Percentiles rank a stretch among this genome's conserved stretches.
phyloP scores from a whole-genome alignment of 2,329 filamentous ascomycete species.

The Ampelomyces quisqualis region DNA sequence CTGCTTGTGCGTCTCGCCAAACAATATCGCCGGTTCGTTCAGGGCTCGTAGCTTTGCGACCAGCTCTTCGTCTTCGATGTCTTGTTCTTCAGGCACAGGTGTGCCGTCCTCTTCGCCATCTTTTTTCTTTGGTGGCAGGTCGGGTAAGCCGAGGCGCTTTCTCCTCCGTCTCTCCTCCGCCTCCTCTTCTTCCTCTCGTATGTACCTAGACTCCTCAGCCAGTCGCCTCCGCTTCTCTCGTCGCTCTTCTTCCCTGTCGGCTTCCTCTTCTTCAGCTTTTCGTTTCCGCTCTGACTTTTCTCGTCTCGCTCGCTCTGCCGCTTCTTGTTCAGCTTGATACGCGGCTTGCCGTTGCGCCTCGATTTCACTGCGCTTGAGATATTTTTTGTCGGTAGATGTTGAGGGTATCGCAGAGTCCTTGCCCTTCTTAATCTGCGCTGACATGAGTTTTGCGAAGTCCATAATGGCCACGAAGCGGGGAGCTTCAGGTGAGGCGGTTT shows the following conservation, averaged over 20 bases:
- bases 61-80: conserved; percentile 72
- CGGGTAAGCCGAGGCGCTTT: conserved; percentile 77
- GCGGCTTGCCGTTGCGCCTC: conserved; percentile 78
- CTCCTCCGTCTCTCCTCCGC: conserved; percentile 71
- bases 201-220: conserved; percentile 73
- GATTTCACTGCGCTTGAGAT: conserved; percentile 78
- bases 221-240: conserved; percentile 81
- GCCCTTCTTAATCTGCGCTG: conserved; percentile 84
- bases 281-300: conserved; percentile 75
- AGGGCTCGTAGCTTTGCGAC: conserved; percentile 66
- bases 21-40: conserved; percentile 72
- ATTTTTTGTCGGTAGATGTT: conserved; percentile 59
- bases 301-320: conserved; percentile 68
- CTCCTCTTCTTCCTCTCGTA: conserved; percentile 70
- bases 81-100: conserved; percentile 53
- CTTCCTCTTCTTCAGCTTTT: conserved; percentile 83
- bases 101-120: conserved; percentile 49
- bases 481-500: no score
- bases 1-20: conserved; percentile 75
- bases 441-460: conserved; percentile 95
- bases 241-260: conserved; percentile 64
- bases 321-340: conserved; percentile 79
- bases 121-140: conserved; percentile 58
- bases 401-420: conserved; percentile 54
- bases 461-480: no score